A percentile compares a stretch with the other conserved stretches of the same genome.
These are phyloP conservation scores for Alloteropsis semialata DNA, from an alignment of 176 grass and related monocot genomes.

Conservation along the genomic window DNA sequence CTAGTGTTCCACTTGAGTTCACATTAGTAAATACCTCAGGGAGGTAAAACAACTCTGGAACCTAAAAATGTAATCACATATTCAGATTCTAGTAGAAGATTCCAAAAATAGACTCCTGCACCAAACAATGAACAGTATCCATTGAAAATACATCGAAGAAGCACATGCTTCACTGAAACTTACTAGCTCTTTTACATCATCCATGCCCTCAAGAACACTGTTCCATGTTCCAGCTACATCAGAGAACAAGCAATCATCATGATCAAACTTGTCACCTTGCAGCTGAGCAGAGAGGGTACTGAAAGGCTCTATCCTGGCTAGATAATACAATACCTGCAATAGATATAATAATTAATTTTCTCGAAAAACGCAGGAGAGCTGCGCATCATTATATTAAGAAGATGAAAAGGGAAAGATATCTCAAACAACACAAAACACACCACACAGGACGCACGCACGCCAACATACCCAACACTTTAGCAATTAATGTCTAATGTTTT, in stretches of 20 bases:
- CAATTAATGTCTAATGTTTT: slow-evolving; percentile 14
- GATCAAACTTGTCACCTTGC: slow-evolving; percentile 29
- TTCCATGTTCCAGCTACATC: slow-evolving; percentile 43
- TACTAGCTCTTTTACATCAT: slow-evolving; percentile 91
- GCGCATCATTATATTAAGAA: too few species aligned
- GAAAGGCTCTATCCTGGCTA: slow-evolving; percentile 58
- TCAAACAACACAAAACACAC: too few species aligned
- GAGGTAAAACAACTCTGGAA: slow-evolving; percentile 98
- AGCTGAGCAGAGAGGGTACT: slow-evolving; percentile 30
- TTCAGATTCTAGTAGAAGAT: slow-evolving; percentile 26
- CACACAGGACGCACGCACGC: too few species aligned
- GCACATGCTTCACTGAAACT: slow-evolving; percentile 40
- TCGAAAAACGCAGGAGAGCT: too few species aligned
- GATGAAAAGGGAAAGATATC: too few species aligned
- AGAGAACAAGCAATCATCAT: slow-evolving; percentile 36
- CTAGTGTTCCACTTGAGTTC: slow-evolving; percentile 56
- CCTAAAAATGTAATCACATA: slow-evolving; percentile 54
- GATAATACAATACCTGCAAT: slow-evolving; percentile 54
- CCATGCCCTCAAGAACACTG: slow-evolving; percentile 43
- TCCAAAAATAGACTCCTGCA: slow-evolving; percentile 16
- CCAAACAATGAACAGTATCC: slow-evolving; percentile 1
- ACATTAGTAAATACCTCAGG: slow-evolving; percentile 76
- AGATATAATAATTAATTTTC: slow-evolving; percentile 19
- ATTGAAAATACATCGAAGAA: neutral
- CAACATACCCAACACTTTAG: too few species aligned